Evolutionary conservation across 2,329 filamentous ascomycete species (phyloP).

Genomic region (Beauveria asiatica): DNA sequence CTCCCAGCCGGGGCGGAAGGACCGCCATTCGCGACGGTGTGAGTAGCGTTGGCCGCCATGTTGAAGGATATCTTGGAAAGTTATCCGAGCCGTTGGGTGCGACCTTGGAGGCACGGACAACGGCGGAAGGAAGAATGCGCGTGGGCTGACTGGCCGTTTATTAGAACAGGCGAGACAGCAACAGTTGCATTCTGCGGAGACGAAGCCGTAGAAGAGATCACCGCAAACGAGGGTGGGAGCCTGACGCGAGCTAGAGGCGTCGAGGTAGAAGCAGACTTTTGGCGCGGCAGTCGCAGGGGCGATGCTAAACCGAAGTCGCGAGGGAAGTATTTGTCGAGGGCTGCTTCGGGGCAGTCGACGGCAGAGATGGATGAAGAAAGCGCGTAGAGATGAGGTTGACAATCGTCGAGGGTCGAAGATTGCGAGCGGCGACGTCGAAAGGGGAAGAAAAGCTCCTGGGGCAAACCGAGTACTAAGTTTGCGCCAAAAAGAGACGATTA

Average conservation of each 20-base stretch:
- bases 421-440: background rate
- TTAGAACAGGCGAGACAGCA: slow-evolving; percentile 8
- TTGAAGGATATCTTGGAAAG: slow-evolving; percentile 83
- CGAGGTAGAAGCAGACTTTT: slow-evolving; percentile 1
- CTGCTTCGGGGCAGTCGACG: background rate
- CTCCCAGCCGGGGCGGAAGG: slow-evolving; percentile 27
- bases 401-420: background rate
- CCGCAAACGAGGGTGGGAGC: background rate
- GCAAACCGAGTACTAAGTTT: slow-evolving; percentile 2
- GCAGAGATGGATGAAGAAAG: background rate
- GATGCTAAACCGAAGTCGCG: background rate
- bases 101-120: slow-evolving; percentile 53
- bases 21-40: slow-evolving; percentile 68
- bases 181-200: slow-evolving; percentile 7
- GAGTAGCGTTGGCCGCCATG: slow-evolving; percentile 76
- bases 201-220: slow-evolving; percentile 5
- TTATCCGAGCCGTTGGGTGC: slow-evolving; percentile 68
- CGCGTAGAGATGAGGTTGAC: background rate
- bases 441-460: background rate
- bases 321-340: background rate
- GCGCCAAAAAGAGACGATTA: slow-evolving; percentile 8
- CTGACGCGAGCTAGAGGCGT: background rate
- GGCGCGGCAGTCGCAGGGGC: background rate
- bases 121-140: slow-evolving; percentile 46
- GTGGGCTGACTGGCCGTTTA: slow-evolving; percentile 8